Percentiles rank a stretch among this genome's conserved stretches.
Conservation (phyloP, 2,329 filamentous ascomycete species). For the Zasmidium citrigriseum region DNA sequence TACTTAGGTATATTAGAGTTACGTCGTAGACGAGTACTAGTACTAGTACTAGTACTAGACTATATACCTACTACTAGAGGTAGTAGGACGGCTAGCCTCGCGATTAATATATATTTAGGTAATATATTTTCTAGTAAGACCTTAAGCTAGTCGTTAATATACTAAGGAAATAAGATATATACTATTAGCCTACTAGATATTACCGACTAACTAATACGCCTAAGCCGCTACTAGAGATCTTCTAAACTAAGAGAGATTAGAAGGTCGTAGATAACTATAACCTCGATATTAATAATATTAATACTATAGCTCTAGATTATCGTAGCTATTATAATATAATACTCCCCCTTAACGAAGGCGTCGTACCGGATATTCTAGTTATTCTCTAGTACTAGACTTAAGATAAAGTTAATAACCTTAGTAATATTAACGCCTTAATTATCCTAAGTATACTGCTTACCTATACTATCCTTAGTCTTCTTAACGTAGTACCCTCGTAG, state of each 20-base stretch:
- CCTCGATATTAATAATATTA: background rate
- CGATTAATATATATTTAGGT: background rate
- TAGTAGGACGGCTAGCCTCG: background rate
- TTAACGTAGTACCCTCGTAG: background rate
- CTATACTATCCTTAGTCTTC: background rate
- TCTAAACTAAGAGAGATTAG: background rate
- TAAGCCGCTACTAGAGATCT: background rate
- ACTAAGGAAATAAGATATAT: background rate
- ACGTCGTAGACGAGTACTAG: background rate
- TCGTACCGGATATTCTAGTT: background rate
- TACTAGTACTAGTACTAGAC: background rate
- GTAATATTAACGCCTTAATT: background rate
- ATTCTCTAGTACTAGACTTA: background rate
- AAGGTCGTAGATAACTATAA: background rate
- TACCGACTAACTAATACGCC: background rate
- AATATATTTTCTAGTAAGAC: background rate
- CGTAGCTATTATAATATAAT: background rate
- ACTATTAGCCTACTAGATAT: background rate
- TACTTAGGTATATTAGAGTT: background rate
- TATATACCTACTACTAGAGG: background rate
- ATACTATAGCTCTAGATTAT: background rate
- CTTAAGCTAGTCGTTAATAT: background rate
- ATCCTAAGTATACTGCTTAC: background rate
- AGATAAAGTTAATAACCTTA: background rate
- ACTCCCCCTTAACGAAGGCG: background rate